Evolutionary conservation across 257 asterid species (phyloP).

Genomic region (Nicotiana paniculata): DNA sequence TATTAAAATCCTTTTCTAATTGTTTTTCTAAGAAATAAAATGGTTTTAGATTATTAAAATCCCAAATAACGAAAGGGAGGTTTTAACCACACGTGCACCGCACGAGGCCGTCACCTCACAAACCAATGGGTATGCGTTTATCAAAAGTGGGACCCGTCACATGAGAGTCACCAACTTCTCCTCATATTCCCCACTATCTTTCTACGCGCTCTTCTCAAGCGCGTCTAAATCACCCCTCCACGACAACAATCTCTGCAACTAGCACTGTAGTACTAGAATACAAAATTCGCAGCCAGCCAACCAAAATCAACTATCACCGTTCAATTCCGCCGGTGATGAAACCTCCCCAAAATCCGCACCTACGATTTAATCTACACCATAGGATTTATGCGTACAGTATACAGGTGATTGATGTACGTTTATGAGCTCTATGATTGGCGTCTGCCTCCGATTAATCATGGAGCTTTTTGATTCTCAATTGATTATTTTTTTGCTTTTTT

Average conservation of each 20-base stretch:
- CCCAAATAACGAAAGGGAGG: not conserved
- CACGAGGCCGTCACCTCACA: not conserved
- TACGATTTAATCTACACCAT: not conserved
- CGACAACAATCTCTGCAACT: not conserved
- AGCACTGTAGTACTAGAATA: not conserved
- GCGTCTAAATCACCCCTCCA: conserved; percentile 10
- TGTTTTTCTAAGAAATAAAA: not conserved
- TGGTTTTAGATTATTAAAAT: not conserved
- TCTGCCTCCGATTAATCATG: conserved; percentile 22
- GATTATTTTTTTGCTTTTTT: conserved; percentile 18
- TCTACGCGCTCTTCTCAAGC: not conserved
- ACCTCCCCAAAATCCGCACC: conserved; percentile 21
- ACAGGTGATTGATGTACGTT: not conserved
- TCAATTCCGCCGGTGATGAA: conserved; percentile 41
- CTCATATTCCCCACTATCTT: not conserved
- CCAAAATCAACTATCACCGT: not conserved
- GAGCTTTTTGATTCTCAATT: conserved; percentile 31
- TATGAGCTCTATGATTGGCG: conserved; percentile 18
- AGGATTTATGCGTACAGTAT: not conserved
- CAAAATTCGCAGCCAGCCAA: conserved; percentile 11
- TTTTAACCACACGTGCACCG: conserved; percentile 18
- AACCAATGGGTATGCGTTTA: conserved; percentile 12
- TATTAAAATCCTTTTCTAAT: not conserved
- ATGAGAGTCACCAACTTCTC: conserved; percentile 8
- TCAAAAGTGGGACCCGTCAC: conserved; percentile 19